phyloP scores from a whole-genome alignment of 306 rosid species.

The Purshia tridentata region DNA sequence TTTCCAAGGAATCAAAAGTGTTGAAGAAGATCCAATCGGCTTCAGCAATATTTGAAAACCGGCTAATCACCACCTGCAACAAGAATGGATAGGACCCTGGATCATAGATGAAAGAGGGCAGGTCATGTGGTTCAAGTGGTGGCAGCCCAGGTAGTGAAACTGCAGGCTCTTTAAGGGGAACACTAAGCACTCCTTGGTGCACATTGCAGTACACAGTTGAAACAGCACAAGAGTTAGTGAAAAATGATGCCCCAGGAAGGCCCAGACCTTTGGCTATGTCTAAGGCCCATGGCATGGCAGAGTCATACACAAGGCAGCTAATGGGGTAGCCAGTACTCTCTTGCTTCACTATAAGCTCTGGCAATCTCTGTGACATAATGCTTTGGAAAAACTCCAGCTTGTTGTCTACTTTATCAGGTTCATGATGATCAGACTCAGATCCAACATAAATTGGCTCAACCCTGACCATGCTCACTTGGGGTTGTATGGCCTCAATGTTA shows the following conservation, averaged over 20 bases:
- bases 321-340: slow-evolving; percentile 4
- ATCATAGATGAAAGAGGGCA: slow-evolving; percentile 31
- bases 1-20: slow-evolving; percentile 27
- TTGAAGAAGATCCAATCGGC: slow-evolving; percentile 28
- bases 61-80: not conserved
- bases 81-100: not conserved
- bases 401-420: not conserved
- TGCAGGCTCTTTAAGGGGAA: slow-evolving; percentile 1
- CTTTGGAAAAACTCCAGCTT: not conserved
- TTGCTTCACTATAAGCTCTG: not conserved
- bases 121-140: slow-evolving; percentile 4
- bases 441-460: slow-evolving; percentile 6
- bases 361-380: not conserved
- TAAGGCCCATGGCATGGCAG: slow-evolving; percentile 28
- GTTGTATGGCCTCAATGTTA: too few relatives aligned
- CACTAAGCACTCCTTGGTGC: not conserved
- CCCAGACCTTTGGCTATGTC: slow-evolving; percentile 23
- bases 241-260: slow-evolving; percentile 27
- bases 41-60: slow-evolving; percentile 12
- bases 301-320: slow-evolving; percentile 27
- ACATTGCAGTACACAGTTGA: slow-evolving; percentile 7
- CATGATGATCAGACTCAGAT: not conserved
- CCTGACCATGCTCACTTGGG: not conserved
- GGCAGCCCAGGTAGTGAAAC: slow-evolving; percentile 14
- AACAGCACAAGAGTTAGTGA: slow-evolving; percentile 33